Evolutionary conservation across 179 eudicot genomes (phyloP).

Genomic region (Gypsophila paniculata): DNA sequence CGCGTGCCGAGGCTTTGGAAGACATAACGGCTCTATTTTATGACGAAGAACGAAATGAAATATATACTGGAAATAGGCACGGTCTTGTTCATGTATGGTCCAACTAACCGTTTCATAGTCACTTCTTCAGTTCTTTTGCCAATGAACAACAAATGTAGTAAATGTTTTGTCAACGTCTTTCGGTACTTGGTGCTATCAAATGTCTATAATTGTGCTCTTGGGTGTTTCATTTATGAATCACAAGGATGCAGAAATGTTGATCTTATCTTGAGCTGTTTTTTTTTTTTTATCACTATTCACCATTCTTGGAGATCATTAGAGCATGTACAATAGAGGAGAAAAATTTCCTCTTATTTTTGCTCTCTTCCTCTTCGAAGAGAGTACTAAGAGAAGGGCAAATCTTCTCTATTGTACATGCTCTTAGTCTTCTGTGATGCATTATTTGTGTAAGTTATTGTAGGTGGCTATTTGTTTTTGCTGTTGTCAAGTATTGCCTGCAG

Average conservation of each 20-base stretch:
- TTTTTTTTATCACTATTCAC: no score
- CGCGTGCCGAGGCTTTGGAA: constrained; percentile 74
- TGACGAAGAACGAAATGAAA: constrained; percentile 92
- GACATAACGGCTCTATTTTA: constrained; percentile 90
- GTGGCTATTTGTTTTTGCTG: no score
- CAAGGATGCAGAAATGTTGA: constrained; percentile 16
- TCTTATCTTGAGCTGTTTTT: no score
- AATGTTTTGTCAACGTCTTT: constrained; percentile 12
- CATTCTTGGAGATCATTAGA: no score
- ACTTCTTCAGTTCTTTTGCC: background rate
- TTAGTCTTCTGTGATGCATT: no score
- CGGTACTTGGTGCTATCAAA: constrained; percentile 14
- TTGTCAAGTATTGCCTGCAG: no score
- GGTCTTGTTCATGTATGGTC: constrained; percentile 95
- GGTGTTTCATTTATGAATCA: constrained; percentile 15
- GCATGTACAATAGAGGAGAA: no score
- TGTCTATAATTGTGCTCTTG: constrained; percentile 7
- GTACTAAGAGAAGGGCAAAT: no score
- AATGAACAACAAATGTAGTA: background rate
- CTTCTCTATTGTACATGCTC: no score
- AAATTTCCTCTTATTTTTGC: no score
- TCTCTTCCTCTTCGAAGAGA: no score
- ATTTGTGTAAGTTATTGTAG: no score
- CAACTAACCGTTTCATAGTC: constrained; percentile 40
- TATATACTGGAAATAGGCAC: constrained; percentile 79